phyloP scores from a whole-genome alignment of 148 eudicot genomes.

The Vaccinium corymbosum region DNA sequence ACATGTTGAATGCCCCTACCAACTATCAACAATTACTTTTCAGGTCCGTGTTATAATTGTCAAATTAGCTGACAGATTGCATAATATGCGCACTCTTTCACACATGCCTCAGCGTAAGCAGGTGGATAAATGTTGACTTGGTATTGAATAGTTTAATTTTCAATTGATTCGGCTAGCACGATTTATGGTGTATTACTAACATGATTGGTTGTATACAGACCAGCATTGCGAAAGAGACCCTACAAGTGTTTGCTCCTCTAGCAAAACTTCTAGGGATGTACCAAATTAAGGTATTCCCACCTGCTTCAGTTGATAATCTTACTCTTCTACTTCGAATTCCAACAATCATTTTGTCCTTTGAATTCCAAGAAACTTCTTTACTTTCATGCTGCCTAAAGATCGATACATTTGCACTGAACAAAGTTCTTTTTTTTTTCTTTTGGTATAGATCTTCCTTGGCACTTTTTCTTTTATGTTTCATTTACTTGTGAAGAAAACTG shows the following conservation, averaged over 20 bases:
- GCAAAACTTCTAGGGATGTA: slow-evolving; percentile 96
- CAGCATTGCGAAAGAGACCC: slow-evolving; percentile 90
- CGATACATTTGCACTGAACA: neutral
- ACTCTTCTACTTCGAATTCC: slow-evolving; percentile 10
- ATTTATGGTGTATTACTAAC: slow-evolving; percentile 13
- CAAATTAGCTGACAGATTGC: slow-evolving; percentile 94
- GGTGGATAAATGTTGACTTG: slow-evolving; percentile 36
- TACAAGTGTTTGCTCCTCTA: slow-evolving; percentile 97
- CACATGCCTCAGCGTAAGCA: slow-evolving; percentile 99
- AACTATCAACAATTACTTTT: slow-evolving; percentile 20
- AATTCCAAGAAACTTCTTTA: neutral
- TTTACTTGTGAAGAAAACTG: neutral
- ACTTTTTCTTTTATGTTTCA: neutral
- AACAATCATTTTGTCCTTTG: neutral
- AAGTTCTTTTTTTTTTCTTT: neutral
- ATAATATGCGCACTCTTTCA: slow-evolving; percentile 96
- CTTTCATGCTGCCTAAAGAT: slow-evolving; percentile 8
- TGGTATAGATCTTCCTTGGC: neutral
- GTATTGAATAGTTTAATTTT: neutral
- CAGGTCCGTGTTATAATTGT: slow-evolving; percentile 99
- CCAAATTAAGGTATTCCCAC: slow-evolving; percentile 73
- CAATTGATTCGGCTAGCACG: neutral
- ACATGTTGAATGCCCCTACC: neutral
- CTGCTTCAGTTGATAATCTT: slow-evolving; percentile 2
- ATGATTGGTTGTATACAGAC: slow-evolving; percentile 45